A percentile compares a stretch with the other conserved stretches of the same genome.
Evolutionary conservation across 352 stramenopile genomes (phyloP).

Genomic region (Pythium aristosporum): DNA sequence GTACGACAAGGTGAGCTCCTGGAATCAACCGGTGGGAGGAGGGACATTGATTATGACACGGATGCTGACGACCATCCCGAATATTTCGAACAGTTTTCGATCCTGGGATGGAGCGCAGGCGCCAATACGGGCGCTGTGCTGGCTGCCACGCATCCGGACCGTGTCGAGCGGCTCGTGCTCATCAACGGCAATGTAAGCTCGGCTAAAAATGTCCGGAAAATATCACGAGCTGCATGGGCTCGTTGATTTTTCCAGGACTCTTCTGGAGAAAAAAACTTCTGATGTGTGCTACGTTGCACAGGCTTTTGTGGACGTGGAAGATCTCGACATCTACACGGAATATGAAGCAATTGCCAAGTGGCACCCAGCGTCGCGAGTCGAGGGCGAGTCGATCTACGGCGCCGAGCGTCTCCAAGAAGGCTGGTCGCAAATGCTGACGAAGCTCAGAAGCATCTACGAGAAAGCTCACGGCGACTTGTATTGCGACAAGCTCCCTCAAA

Average conservation of each 20-base stretch:
- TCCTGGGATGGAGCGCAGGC: constrained; percentile 74
- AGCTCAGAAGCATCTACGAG: constrained; percentile 47
- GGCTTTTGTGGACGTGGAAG: constrained; percentile 76
- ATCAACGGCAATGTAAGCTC: constrained; percentile 75
- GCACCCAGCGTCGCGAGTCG: constrained; percentile 45
- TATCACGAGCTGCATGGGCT: not conserved
- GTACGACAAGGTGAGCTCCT: constrained; percentile 43
- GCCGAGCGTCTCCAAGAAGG: constrained; percentile 49
- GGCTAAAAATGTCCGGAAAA: not conserved
- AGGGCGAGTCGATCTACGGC: constrained; percentile 55
- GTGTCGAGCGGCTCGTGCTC: constrained; percentile 68
- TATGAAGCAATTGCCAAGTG: constrained; percentile 53
- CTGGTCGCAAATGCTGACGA: constrained; percentile 61
- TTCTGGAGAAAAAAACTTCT: not conserved
- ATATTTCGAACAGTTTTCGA: constrained; percentile 43
- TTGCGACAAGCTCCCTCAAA: constrained; percentile 58
- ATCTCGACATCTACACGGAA: constrained; percentile 56
- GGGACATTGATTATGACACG: no score
- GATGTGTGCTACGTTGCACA: constrained; percentile 16
- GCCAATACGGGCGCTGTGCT: constrained; percentile 74
- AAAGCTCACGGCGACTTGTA: constrained; percentile 66
- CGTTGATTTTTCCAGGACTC: not conserved
- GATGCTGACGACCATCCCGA: not conserved
- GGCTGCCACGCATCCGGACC: constrained; percentile 62
- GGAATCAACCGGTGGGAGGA: no score